A percentile compares a stretch with the other conserved stretches of the same genome.
Conservation (phyloP, 768 basidiomycete species). For the Boletellus emodensis region DNA sequence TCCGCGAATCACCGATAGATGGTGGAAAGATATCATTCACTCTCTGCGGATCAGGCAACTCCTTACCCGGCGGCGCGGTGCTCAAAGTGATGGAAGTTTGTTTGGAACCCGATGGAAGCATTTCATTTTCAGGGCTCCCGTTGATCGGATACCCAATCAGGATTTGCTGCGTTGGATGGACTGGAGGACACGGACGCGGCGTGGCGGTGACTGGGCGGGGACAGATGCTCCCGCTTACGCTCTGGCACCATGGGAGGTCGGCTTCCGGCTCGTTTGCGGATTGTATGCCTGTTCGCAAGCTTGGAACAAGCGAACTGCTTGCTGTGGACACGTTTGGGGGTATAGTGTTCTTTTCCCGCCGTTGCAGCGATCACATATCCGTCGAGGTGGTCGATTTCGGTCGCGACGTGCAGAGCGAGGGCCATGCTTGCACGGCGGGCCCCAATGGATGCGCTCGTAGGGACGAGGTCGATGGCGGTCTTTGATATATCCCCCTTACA, state of each 20-base stretch:
- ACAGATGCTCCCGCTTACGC: neutral
- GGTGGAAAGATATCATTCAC: neutral
- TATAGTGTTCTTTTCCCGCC: neutral
- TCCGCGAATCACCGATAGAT: constrained; percentile 3
- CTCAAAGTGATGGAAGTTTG: constrained; percentile 2
- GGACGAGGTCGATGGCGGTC: too few relatives aligned
- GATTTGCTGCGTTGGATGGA: constrained; percentile 1
- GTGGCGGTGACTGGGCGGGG: neutral
- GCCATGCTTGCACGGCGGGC: too few relatives aligned
- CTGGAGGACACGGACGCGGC: neutral
- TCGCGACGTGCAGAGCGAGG: too few relatives aligned
- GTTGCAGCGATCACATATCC: neutral
- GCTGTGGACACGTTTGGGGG: constrained; percentile 2
- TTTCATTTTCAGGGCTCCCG: neutral
- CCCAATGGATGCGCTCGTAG: too few relatives aligned
- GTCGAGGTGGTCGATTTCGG: neutral
- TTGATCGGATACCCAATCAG: neutral
- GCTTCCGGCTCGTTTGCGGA: neutral
- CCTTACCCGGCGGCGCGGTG: neutral
- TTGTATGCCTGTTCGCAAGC: neutral
- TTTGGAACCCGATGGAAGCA: constrained; percentile 3
- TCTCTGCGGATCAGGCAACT: neutral
- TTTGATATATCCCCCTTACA: too few relatives aligned
- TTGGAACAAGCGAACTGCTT: neutral
- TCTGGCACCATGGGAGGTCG: neutral